phyloP scores from a whole-genome alignment of 2,329 filamentous ascomycete genomes.

The Nannizzia gypsea region DNA sequence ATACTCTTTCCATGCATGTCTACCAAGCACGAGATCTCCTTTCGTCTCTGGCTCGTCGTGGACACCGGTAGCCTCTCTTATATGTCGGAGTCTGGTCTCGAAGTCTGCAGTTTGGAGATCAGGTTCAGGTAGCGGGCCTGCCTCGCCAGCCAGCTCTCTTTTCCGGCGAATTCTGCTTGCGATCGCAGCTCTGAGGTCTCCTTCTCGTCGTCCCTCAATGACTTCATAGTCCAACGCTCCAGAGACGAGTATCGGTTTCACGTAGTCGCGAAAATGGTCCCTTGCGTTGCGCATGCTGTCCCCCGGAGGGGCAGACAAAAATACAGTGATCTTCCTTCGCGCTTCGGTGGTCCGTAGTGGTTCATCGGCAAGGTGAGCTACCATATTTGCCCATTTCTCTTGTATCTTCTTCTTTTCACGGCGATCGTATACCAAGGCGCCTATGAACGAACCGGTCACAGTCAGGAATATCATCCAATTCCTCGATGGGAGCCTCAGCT shows the following conservation, averaged over 20 bases:
- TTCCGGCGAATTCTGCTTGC: slow-evolving; percentile 69
- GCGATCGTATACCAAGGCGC: slow-evolving; percentile 80
- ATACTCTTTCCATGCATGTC: slow-evolving; percentile 97
- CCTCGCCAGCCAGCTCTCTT: slow-evolving; percentile 50
- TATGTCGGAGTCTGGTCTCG: slow-evolving; percentile 50
- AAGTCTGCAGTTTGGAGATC: slow-evolving; percentile 33
- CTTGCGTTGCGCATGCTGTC: slow-evolving; percentile 76
- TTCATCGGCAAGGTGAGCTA: slow-evolving; percentile 72
- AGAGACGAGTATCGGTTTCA: slow-evolving; percentile 82
- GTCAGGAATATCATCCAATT: slow-evolving; percentile 97
- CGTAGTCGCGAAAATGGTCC: slow-evolving; percentile 90
- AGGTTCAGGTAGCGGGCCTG: slow-evolving; percentile 30
- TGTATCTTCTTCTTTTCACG: slow-evolving; percentile 77
- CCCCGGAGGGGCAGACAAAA: slow-evolving; percentile 72
- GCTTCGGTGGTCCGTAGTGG: slow-evolving; percentile 60
- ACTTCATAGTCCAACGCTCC: slow-evolving; percentile 94
- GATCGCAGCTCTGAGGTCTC: slow-evolving; percentile 77
- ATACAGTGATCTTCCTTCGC: slow-evolving; percentile 74
- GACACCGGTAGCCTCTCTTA: slow-evolving; percentile 56
- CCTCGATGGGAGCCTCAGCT: slow-evolving; percentile 74
- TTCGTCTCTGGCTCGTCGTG: slow-evolving; percentile 59
- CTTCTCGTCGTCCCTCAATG: slow-evolving; percentile 78
- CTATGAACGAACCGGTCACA: slow-evolving; percentile 63
- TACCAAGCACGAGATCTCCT: slow-evolving; percentile 79
- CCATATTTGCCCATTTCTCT: slow-evolving; percentile 72